Evolutionary conservation across 106 monocot species (phyloP).

Genomic region (Xerophyta viscosa): DNA sequence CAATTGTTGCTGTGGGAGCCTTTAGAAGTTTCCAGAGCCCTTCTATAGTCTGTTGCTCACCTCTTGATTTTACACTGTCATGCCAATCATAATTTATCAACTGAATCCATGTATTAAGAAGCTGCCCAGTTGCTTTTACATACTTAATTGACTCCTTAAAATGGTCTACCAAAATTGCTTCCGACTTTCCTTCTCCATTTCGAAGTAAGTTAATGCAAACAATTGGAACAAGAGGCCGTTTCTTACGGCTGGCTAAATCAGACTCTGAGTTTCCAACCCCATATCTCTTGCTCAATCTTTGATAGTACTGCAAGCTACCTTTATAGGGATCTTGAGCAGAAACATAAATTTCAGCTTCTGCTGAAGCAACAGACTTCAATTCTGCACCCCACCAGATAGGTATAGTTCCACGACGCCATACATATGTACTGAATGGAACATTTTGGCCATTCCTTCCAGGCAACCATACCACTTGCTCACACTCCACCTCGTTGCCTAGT

Average conservation of each 20-base stretch:
- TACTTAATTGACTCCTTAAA: slow-evolving; percentile 67
- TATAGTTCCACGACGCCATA: slow-evolving; percentile 96
- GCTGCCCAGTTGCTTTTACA: slow-evolving; percentile 48
- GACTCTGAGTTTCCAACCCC: slow-evolving; percentile 31
- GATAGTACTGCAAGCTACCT: slow-evolving; percentile 76
- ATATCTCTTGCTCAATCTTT: slow-evolving; percentile 89
- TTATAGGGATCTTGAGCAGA: slow-evolving; percentile 79
- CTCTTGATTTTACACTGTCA: slow-evolving; percentile 71
- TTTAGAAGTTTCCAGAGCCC: slow-evolving; percentile 89
- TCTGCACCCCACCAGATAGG: slow-evolving; percentile 99
- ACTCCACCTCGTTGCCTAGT: slow-evolving; percentile 96
- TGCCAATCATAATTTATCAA: slow-evolving; percentile 99
- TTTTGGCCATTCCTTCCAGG: slow-evolving; percentile 29
- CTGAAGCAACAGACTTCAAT: slow-evolving; percentile 63
- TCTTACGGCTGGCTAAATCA: slow-evolving; percentile 49
- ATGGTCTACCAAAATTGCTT: slow-evolving; percentile 77
- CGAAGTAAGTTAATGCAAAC: slow-evolving; percentile 90
- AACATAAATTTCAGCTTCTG: slow-evolving; percentile 97
- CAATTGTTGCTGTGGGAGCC: slow-evolving; percentile 61
- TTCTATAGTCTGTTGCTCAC: slow-evolving; percentile 85
- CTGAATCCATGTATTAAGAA: slow-evolving; percentile 61
- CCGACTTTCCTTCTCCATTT: slow-evolving; percentile 70
- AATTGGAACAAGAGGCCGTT: slow-evolving; percentile 66
- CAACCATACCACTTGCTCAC: slow-evolving; percentile 95
- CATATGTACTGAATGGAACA: slow-evolving; percentile 71